phyloP scores from a whole-genome alignment of 2,329 filamentous ascomycete genomes.

The Pestalotiopsis sp. region DNA sequence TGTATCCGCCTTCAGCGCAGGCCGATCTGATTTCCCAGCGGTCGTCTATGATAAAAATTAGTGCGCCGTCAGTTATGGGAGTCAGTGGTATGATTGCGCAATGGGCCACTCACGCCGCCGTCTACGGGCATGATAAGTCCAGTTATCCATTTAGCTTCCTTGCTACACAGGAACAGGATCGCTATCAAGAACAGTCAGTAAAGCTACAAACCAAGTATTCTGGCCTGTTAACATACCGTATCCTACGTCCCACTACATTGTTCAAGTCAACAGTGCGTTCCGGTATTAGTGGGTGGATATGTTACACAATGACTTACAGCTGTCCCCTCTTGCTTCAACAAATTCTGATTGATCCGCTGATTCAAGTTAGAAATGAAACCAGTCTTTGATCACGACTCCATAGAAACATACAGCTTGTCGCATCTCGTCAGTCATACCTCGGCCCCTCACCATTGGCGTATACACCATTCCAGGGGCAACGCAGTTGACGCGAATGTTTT shows the following conservation, averaged over 20 bases:
- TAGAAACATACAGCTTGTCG: conserved; percentile 17
- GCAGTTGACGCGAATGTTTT: conserved; percentile 24
- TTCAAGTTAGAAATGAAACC: not conserved
- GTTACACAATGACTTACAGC: not conserved
- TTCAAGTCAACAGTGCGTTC: not conserved
- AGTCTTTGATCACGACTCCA: not conserved
- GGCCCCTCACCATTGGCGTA: conserved; percentile 27
- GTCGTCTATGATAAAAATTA: not conserved
- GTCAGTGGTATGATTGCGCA: not conserved
- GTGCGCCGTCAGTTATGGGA: not conserved
- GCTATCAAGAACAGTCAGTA: conserved; percentile 16
- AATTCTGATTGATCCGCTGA: conserved; percentile 26
- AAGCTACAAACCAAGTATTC: no score
- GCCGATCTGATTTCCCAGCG: conserved; percentile 2
- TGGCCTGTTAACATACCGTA: conserved; percentile 19
- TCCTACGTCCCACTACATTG: conserved; percentile 26
- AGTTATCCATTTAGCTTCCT: conserved; percentile 31
- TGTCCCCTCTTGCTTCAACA: conserved; percentile 28
- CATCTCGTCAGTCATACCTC: conserved; percentile 31
- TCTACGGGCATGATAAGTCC: conserved; percentile 30
- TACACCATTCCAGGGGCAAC: conserved; percentile 30
- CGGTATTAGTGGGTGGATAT: not conserved
- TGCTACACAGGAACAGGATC: conserved; percentile 28
- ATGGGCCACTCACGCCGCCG: conserved; percentile 23
- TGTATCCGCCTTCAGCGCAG: conserved; percentile 8